Conservation (phyloP, 352 stramenopile species). For the Sclerospora graminicola region DNA sequence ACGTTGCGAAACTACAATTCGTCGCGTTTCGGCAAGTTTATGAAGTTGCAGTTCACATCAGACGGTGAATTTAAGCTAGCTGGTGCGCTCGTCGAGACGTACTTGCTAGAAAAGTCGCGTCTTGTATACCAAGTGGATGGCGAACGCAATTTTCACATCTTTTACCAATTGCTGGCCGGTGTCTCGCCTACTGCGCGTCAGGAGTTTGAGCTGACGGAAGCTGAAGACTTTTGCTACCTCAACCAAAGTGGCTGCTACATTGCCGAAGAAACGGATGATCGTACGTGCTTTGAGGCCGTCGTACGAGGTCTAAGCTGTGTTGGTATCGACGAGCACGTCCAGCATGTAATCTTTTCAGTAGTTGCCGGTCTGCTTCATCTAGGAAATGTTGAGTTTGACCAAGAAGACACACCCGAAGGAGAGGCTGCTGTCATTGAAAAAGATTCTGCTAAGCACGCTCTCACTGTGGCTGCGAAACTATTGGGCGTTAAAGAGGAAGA, state of each 20-base stretch:
- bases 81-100: conserved; percentile 82
- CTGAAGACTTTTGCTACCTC: conserved; percentile 88
- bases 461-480: conserved; percentile 43
- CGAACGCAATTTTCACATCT: conserved; percentile 94
- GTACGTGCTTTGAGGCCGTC: conserved; percentile 64
- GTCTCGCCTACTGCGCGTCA: conserved; percentile 36
- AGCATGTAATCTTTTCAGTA: conserved; percentile 86
- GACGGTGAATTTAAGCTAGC: conserved; percentile 78
- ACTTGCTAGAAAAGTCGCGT: conserved; percentile 82
- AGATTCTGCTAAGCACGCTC: conserved; percentile 44
- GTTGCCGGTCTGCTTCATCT: conserved; percentile 92
- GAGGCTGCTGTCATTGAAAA: conserved; percentile 72
- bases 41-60: conserved; percentile 91
- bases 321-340: conserved; percentile 53
- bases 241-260: conserved; percentile 91
- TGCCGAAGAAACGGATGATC: conserved; percentile 88
- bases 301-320: conserved; percentile 66
- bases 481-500: conserved; percentile 54
- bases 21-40: conserved; percentile 92
- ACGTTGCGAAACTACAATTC: conserved; percentile 93
- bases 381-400: conserved; percentile 93
- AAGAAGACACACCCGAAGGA: conserved; percentile 76
- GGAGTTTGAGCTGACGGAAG: conserved; percentile 59
- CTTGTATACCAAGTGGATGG: conserved; percentile 84
- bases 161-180: conserved; percentile 87